Base-by-base conservation (phyloP, 306 rosid genomes). In the Gynostemma pentaphyllum region DNA sequence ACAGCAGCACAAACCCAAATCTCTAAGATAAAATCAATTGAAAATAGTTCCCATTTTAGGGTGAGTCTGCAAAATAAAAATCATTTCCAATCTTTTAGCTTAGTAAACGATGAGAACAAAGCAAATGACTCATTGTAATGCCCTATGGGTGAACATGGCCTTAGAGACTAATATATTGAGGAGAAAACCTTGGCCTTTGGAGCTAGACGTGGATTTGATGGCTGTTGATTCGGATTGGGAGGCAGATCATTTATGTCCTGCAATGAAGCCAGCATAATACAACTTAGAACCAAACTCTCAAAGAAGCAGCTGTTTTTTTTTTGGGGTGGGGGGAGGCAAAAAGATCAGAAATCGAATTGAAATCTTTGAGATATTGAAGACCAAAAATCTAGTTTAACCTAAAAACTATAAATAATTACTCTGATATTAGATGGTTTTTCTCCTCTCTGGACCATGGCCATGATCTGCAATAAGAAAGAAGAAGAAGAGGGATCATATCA, bases 381-480 rank as follows among this genome's bases (percentile, higher is more conserved):
- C 45, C 64, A 32, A 59, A 59, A 39, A 29, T 36, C 48, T 21
- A 59, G 6, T 39, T 28, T 37, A 37, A 10, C 16, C 10, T 7
- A 28, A 45, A 18, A 29, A 10, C 42, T 9, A 48, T 42, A 27
- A 22, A 48, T 22, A 67, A 51, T 82, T 81, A 92, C 99, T 77
- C 85, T 88, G 76, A 73, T 81, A 78, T 92, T 84, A 47, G 90
- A 64, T 75, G 96, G 83, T 76, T 76, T 84, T 74, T 92, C 97
- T 78, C 95, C 97, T 79, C 95, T 79, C 75, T 86, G 99, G 63
- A 86, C 83, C 94, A 83, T 84, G 68, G 87, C 80, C 96, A 84
- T 88, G 72, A 88, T 81, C 99, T 92, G 88, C 79, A 77, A 15
- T 55, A n/a, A 57, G 23, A 76, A 50, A 56, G 61, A 36, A 55